Evolutionary conservation across 1,284 basidiomycete species (phyloP).

Genomic region (Heterobasidion irregulare): DNA sequence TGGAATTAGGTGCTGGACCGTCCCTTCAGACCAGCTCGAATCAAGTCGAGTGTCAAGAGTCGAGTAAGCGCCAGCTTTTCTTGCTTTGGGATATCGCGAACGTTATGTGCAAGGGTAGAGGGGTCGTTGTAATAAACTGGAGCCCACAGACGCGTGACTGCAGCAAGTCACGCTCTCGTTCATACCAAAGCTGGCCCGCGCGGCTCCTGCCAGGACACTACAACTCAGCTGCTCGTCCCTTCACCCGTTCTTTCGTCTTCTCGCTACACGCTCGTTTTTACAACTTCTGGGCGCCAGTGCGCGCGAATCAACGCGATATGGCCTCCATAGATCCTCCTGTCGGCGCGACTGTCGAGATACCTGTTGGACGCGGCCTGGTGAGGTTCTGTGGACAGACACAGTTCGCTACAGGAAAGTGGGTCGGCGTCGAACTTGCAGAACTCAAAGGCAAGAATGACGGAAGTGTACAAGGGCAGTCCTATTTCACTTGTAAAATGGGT

Average conservation of each 20-base stretch:
- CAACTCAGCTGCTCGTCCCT: too few relatives aligned
- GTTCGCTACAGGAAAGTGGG: slow-evolving; percentile 90
- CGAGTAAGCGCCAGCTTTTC: too few relatives aligned
- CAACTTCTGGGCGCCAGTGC: neutral
- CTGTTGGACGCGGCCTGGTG: slow-evolving; percentile 77
- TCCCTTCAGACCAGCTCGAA: neutral
- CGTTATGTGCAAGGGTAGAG: too few relatives aligned
- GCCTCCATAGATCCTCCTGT: slow-evolving; percentile 24
- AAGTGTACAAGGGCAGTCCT: slow-evolving; percentile 72
- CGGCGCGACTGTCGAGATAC: slow-evolving; percentile 66
- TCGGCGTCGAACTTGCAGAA: slow-evolving; percentile 85
- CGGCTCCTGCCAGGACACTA: too few relatives aligned
- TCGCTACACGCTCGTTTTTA: neutral
- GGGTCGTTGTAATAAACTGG: too few relatives aligned
- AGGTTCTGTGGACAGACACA: slow-evolving; percentile 82
- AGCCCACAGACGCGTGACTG: too few relatives aligned
- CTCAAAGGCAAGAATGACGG: slow-evolving; percentile 95
- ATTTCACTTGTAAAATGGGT: slow-evolving; percentile 76
- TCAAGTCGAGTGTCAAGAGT: neutral
- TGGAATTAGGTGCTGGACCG: neutral
- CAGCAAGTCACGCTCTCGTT: too few relatives aligned
- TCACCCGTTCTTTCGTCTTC: neutral
- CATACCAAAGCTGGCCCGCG: too few relatives aligned
- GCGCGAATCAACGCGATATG: slow-evolving; percentile 1
- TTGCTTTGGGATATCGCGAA: too few relatives aligned